Conservation (phyloP, 768 basidiomycete genomes). For the Amanita rimosa region DNA sequence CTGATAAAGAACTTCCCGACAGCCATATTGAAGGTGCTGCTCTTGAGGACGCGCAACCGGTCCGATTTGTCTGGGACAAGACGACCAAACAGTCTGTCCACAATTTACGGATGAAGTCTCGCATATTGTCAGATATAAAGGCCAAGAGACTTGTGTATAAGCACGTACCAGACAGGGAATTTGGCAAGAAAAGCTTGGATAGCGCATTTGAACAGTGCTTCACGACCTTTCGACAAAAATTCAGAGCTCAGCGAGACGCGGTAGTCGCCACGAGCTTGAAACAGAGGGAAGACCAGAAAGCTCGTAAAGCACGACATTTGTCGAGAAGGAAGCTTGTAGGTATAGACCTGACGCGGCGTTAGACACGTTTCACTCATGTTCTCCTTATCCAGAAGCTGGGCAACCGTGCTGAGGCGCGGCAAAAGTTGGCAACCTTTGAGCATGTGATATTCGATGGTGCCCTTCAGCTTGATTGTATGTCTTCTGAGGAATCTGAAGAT, state of each 20-base stretch:
- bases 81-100: slow-evolving; percentile 67
- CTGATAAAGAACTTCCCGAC: slow-evolving; percentile 49
- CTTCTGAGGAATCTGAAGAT: slow-evolving; percentile 63
- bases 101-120: slow-evolving; percentile 60
- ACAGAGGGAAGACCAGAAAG: slow-evolving; percentile 49
- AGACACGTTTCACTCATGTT: slow-evolving; percentile 7
- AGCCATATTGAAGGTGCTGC: slow-evolving; percentile 44
- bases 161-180: slow-evolving; percentile 56
- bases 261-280: slow-evolving; percentile 29
- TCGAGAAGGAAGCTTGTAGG: slow-evolving; percentile 55
- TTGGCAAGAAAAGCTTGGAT: slow-evolving; percentile 49
- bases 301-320: slow-evolving; percentile 46
- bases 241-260: slow-evolving; percentile 44
- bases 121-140: slow-evolving; percentile 49
- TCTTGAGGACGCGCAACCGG: slow-evolving; percentile 35
- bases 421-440: slow-evolving; percentile 39
- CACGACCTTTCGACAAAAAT: slow-evolving; percentile 59
- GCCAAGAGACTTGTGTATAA: slow-evolving; percentile 45
- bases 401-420: slow-evolving; percentile 49
- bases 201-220: slow-evolving; percentile 61
- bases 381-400: slow-evolving; percentile 44
- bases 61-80: slow-evolving; percentile 75
- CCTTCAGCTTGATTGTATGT: slow-evolving; percentile 68
- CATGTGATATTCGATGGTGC: slow-evolving; percentile 63
- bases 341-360: slow-evolving; percentile 9